Conservation (phyloP, 2,329 filamentous ascomycete species). For the Gyromitra esculenta region DNA sequence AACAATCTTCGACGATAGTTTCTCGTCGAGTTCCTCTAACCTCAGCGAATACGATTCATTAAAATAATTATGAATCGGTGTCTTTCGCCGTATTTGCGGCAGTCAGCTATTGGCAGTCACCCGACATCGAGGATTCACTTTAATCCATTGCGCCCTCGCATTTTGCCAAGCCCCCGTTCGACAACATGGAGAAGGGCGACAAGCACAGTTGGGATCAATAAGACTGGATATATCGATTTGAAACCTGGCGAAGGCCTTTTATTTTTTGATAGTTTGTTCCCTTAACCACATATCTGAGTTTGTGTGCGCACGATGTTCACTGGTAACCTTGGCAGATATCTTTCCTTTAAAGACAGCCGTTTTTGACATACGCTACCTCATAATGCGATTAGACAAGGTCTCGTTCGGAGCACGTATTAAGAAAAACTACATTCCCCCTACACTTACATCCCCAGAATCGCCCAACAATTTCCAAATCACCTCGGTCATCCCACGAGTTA, state of each 20-base stretch:
- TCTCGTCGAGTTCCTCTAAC: background rate
- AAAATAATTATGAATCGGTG: constrained; percentile 36
- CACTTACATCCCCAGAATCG: constrained; percentile 62
- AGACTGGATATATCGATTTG: constrained; percentile 83
- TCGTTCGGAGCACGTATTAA: constrained; percentile 63
- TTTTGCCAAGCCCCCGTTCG: background rate
- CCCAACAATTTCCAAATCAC: constrained; percentile 70
- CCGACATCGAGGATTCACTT: constrained; percentile 11
- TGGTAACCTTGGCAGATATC: constrained; percentile 68
- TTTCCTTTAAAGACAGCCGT: constrained; percentile 78
- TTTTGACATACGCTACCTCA: constrained; percentile 65
- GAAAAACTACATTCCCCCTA: constrained; percentile 71
- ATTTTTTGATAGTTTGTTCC: constrained; percentile 82
- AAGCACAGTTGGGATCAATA: constrained; percentile 67
- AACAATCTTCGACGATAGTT: background rate
- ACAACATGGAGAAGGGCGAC: constrained; percentile 31
- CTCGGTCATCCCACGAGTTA: constrained; percentile 82
- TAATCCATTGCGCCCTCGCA: background rate
- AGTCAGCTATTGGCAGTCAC: background rate
- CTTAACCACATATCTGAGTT: background rate
- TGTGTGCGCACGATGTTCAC: constrained; percentile 6
- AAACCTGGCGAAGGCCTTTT: constrained; percentile 80
- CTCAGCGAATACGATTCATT: constrained; percentile 1
- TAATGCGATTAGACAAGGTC: constrained; percentile 66
- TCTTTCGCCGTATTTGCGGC: constrained; percentile 27